Evolutionary conservation across 1,284 basidiomycete species (phyloP), one percentile per base, ranked within the genome.

Genomic region (Phlebopus sp.): DNA sequence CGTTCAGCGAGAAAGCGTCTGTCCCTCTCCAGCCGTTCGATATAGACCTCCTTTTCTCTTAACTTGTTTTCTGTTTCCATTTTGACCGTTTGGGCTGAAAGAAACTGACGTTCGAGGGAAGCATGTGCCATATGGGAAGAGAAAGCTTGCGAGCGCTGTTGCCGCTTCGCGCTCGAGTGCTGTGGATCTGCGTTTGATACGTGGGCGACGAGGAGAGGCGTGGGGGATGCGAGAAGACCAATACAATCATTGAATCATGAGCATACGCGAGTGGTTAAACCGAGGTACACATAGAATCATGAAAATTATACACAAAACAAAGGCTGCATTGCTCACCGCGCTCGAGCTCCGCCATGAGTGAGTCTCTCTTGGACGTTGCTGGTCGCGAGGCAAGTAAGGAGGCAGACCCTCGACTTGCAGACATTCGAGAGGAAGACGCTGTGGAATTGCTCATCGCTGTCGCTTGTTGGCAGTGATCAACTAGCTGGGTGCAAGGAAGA

Each of bases 331-430:
- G 59, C 64, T 46, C 55, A 77, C 83, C 83, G 60, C 78, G 72
- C 60, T 86, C 83, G 5, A 84, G 73, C 55, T 86, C 82, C 21
- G 83, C 82, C 29, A 77, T 74, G 37, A 84, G 64, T 0, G 82
- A 82, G 55, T 84, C 81, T 31, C 84, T 76, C 52, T 86, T 78
- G 11, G 61, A 13, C 0, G 70, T 58, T 17, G 59, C 49, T 18
- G 64, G 57, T n/a, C 63, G 55, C 13, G 62, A 19, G 2, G 56
- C 41, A 0, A 48, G 43, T 1, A 42, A 42, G 0, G 42, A 34
- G 15, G 40, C 17, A 31, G 53, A 34, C 32, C 32, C 19, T 7
- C 48, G 8, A 37, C 49, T 50, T 34, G 62, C 51, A 23, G 53
- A 35, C 3, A 55, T 18, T 36, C 53, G 36, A 37, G 59, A 64